Conservation (phyloP, 2,329 filamentous ascomycete species). For the Arthrobotrys sphaeroides region DNA sequence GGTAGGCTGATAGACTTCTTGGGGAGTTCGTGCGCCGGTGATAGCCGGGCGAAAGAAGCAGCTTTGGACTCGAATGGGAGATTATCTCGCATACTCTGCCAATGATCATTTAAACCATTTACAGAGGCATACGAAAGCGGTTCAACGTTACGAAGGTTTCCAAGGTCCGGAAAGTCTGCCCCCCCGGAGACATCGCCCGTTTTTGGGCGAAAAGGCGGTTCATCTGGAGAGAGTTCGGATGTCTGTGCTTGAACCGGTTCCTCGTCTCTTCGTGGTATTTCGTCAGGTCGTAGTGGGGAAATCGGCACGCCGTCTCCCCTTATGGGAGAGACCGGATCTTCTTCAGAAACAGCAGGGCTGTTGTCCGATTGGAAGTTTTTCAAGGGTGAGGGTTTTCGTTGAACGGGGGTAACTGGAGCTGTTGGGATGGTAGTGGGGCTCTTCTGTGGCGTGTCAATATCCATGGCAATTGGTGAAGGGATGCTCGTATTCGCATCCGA, state of each 20-base stretch:
- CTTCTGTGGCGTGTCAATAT: conserved; percentile 42
- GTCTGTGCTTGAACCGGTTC: not conserved
- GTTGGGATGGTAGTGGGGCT: conserved; percentile 11
- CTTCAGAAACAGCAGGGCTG: conserved; percentile 42
- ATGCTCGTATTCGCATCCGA: not conserved
- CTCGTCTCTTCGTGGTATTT: conserved; percentile 14
- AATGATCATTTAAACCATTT: conserved; percentile 31
- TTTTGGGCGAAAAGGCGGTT: not conserved
- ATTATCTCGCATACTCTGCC: conserved; percentile 25
- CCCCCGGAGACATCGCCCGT: not conserved
- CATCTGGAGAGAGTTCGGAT: not conserved
- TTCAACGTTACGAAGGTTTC: conserved; percentile 27
- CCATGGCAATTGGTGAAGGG: conserved; percentile 47
- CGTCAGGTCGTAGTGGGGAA: conserved; percentile 34
- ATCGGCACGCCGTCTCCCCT: conserved; percentile 29
- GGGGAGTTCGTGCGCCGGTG: not conserved
- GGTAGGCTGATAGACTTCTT: not conserved
- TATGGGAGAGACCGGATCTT: conserved; percentile 42
- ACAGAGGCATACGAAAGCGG: conserved; percentile 29
- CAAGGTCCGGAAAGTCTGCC: conserved; percentile 8
- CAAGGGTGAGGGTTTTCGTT: conserved; percentile 10
- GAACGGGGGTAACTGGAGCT: conserved; percentile 18
- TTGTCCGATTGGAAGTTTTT: conserved; percentile 1
- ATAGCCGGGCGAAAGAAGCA: conserved; percentile 12
- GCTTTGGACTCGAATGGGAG: conserved; percentile 44